These are phyloP conservation scores for Blastobotrys indianensis DNA, from an alignment of 1,139 yeast genomes.

Conservation along the genomic window DNA sequence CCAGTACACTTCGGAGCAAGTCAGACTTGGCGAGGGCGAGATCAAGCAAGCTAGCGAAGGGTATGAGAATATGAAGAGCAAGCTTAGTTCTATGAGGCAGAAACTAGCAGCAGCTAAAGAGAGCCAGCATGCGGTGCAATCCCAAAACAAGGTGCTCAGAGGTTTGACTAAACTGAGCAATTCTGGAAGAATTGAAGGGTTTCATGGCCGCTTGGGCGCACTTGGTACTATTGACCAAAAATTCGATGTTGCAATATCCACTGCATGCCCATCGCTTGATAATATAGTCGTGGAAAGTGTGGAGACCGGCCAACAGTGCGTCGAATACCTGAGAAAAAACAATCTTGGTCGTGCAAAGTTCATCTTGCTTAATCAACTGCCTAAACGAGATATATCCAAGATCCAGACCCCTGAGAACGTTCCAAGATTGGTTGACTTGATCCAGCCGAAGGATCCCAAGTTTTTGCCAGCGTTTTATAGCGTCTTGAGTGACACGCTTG, in stretches of 20 bases:
- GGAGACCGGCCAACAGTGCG: slow-evolving; percentile 87
- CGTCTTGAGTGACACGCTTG: slow-evolving; percentile 79
- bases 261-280: slow-evolving; percentile 88
- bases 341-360: slow-evolving; percentile 87
- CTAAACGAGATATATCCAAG: slow-evolving; percentile 52
- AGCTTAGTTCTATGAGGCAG: slow-evolving; percentile 53
- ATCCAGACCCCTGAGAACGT: slow-evolving; percentile 73
- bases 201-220: slow-evolving; percentile 86
- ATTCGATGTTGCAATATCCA: slow-evolving; percentile 89
- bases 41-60: slow-evolving; percentile 44
- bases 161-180: slow-evolving; percentile 65
- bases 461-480: slow-evolving; percentile 88
- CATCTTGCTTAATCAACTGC: slow-evolving; percentile 69
- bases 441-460: slow-evolving; percentile 55
- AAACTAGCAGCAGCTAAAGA: slow-evolving; percentile 60
- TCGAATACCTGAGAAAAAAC: slow-evolving; percentile 77
- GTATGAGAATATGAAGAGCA: slow-evolving; percentile 48
- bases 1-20: slow-evolving; percentile 47
- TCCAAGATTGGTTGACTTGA: slow-evolving; percentile 79
- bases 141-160: slow-evolving; percentile 66
- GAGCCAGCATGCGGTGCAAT: slow-evolving; percentile 51
- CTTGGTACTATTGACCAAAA: slow-evolving; percentile 80
- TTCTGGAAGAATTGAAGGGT: slow-evolving; percentile 81
- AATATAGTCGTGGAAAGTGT: slow-evolving; percentile 94
- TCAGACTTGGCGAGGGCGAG: slow-evolving; percentile 54